These are phyloP conservation scores for Colletotrichum coccodes DNA, from an alignment of 2,329 filamentous ascomycete species.

Conservation along the genomic window DNA sequence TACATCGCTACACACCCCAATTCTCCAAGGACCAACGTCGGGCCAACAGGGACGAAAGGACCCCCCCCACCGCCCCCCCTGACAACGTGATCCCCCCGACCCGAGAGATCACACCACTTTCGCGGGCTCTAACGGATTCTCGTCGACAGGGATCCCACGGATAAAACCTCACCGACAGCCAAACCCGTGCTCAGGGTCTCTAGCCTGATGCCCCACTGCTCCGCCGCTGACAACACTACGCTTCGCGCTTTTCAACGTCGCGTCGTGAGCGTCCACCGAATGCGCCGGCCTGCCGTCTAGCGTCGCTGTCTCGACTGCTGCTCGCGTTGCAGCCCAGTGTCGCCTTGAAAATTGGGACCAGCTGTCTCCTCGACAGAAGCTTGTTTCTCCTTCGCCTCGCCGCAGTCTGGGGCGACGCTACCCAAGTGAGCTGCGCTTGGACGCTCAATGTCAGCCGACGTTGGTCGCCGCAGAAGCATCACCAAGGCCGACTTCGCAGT, in stretches of 20 bases:
- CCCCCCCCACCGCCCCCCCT: neutral
- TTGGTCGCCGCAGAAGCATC: neutral
- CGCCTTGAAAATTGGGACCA: slow-evolving; percentile 15
- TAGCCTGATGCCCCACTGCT: neutral
- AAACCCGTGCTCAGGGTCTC: neutral
- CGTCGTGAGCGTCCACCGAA: neutral
- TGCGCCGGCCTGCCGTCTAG: neutral
- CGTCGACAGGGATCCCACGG: slow-evolving; percentile 11
- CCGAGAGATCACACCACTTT: slow-evolving; percentile 32
- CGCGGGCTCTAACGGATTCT: slow-evolving; percentile 15
- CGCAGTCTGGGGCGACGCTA: neutral
- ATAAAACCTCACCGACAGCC: slow-evolving; percentile 3
- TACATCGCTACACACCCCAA: neutral
- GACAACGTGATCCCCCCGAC: slow-evolving; percentile 1
- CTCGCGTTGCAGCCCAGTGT: slow-evolving; percentile 2
- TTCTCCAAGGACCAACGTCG: neutral
- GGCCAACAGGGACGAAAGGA: neutral
- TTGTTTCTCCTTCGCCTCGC: slow-evolving; percentile 6
- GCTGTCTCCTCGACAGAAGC: slow-evolving; percentile 19
- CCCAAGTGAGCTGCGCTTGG: neutral
- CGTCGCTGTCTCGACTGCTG: neutral
- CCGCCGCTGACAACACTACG: neutral
- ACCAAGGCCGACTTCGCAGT: neutral
- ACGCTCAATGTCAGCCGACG: neutral
- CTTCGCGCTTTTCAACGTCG: neutral